Base-by-base conservation (phyloP, 1,284 basidiomycete species). In the Coniferiporia weirii region DNA sequence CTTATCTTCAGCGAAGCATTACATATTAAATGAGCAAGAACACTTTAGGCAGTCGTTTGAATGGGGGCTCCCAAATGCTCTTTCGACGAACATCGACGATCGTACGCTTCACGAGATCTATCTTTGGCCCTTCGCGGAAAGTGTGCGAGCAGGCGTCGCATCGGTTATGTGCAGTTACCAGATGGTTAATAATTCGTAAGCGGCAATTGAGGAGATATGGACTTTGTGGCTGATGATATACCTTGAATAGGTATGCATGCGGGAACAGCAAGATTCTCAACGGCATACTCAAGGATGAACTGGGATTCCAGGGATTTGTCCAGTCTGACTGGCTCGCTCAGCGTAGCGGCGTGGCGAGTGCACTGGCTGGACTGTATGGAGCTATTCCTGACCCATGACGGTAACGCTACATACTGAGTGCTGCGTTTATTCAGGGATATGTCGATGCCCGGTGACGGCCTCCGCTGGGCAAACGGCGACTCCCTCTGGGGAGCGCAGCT, bases 111-210 rank as follows among this genome's bases (percentile, higher is more conserved):
- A 74, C 65, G 76, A 76, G 61, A 56, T 75, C 15, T 75, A 75
- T 63, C 68, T 73, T 0, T 73, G 70, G 67, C 72, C 73, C 0
- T 81, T 80, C 69, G 69, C 78, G 12, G 70, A 75, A 44, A 72
- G 73, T 0, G 73, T 81, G 27, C 67, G 74, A n/a, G 77, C 77
- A 0, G 79, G 76, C 10, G 77, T 79, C 4, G 76, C 73, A 19
- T 65, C 69, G 15, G 70, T 81, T 60, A 82, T 81, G 79, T 81
- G 76, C 62, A 72, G 74, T 0, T 80, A 79, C 68, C 75, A 70
- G 56, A 56, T 64, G 48, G 70, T 83, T 69, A 84, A 84, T 67
- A 74, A 75, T 40, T 79, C 78, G 1, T 74, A 75, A 50, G 60
- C 43, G 2, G 19, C 20, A 19, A 5, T 22, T 38, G 17, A 13